These are phyloP conservation scores for Phlebiopsis gigantea DNA, from an alignment of 768 basidiomycete genomes.

Conservation along the genomic window DNA sequence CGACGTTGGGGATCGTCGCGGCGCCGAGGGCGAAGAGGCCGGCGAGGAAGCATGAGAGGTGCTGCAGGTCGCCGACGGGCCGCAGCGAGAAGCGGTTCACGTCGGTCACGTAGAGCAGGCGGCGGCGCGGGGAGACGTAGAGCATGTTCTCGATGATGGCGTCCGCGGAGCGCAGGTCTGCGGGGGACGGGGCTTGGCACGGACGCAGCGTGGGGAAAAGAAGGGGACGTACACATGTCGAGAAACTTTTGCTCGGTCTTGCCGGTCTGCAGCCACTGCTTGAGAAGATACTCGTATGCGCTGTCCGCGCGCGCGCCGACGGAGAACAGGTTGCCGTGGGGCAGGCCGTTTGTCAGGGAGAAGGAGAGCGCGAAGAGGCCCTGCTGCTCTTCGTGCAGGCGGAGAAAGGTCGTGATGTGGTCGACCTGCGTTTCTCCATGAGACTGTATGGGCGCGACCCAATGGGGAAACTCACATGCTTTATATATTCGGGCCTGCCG, in stretches of 20 bases:
- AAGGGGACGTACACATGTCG: constrained; percentile 56
- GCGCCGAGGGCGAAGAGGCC: constrained; percentile 71
- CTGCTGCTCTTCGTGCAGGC: constrained; percentile 11
- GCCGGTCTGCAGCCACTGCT: constrained; percentile 66
- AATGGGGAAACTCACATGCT: constrained; percentile 38
- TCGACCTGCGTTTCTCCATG: constrained; percentile 33
- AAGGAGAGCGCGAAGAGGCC: constrained; percentile 19
- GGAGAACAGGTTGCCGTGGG: constrained; percentile 11
- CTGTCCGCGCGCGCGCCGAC: constrained; percentile 41
- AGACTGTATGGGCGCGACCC: background rate
- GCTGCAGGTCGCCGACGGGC: constrained; percentile 45
- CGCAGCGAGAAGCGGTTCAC: constrained; percentile 15
- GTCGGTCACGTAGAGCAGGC: constrained; percentile 72
- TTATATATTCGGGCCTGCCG: constrained; percentile 57
- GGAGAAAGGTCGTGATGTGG: constrained; percentile 43
- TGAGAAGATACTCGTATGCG: constrained; percentile 74
- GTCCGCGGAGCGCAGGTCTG: constrained; percentile 59
- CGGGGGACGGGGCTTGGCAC: background rate
- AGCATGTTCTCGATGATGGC: constrained; percentile 61
- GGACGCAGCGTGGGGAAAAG: background rate
- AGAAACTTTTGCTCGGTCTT: constrained; percentile 56
- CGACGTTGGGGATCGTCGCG: constrained; percentile 52
- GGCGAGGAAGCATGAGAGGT: constrained; percentile 77
- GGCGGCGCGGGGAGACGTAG: constrained; percentile 58
- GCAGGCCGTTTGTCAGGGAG: constrained; percentile 10